Conservation (phyloP, 1,284 basidiomycete genomes). For the Cryptococcus maquisensis region DNA sequence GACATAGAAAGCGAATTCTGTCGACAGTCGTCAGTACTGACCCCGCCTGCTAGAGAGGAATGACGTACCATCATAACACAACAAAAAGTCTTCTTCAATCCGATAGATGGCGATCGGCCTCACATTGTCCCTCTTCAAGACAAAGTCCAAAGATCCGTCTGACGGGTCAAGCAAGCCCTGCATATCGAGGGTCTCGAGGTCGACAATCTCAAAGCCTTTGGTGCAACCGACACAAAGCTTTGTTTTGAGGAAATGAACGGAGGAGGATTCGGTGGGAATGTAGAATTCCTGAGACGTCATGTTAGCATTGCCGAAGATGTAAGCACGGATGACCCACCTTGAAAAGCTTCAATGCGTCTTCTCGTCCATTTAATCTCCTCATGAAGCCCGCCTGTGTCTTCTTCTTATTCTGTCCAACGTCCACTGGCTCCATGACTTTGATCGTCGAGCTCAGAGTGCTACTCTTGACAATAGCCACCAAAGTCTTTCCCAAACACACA, state of each 20-base stretch:
- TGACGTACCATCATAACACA: conserved; percentile 90
- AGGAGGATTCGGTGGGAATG: conserved; percentile 94
- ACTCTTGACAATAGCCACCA: conserved; percentile 97
- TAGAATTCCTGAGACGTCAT: conserved; percentile 77
- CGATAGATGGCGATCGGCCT: conserved; percentile 95
- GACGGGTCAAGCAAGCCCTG: conserved; percentile 92
- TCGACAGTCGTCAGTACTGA: neutral
- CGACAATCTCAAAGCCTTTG: conserved; percentile 99
- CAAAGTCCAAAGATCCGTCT: conserved; percentile 88
- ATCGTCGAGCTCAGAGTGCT: conserved; percentile 93
- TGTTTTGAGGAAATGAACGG: conserved; percentile 95
- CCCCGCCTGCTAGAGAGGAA: neutral
- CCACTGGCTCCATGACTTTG: conserved; percentile 95
- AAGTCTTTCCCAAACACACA: conserved; percentile 83
- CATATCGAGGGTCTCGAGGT: conserved; percentile 93
- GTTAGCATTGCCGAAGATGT: neutral
- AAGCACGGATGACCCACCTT: conserved; percentile 59
- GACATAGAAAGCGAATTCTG: conserved; percentile 98
- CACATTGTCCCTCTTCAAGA: conserved; percentile 80
- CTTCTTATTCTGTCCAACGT: conserved; percentile 75
- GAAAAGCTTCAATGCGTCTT: conserved; percentile 91
- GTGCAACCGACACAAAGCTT: conserved; percentile 96
- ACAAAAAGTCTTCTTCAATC: conserved; percentile 91
- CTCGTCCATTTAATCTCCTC: conserved; percentile 81
- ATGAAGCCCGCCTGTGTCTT: conserved; percentile 81